phyloP scores from a whole-genome alignment of 2,329 filamentous ascomycete genomes.

The Nothophaeocryptopus gaeumannii region DNA sequence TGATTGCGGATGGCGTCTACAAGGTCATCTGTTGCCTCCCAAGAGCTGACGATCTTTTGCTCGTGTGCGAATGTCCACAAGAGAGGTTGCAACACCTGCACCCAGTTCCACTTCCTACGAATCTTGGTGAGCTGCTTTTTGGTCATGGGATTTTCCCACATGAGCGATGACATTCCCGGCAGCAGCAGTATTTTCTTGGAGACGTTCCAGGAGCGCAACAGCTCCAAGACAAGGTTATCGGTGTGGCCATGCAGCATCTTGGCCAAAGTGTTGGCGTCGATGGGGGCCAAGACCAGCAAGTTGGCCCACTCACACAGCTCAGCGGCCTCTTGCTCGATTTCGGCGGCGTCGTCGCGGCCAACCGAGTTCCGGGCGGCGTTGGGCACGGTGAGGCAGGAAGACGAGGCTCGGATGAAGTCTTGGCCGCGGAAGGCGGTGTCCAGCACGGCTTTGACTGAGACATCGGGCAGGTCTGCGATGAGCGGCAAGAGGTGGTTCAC shows the following conservation, averaged over 20 bases:
- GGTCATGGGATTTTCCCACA: conserved; percentile 89
- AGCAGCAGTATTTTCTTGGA: conserved; percentile 81
- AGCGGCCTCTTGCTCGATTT: conserved; percentile 47
- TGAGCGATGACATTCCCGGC: conserved; percentile 81
- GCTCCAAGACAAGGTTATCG: conserved; percentile 75
- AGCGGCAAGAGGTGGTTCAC: conserved; percentile 33
- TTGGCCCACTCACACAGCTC: conserved; percentile 85
- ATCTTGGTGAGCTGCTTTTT: conserved; percentile 84
- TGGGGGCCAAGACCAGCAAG: conserved; percentile 76
- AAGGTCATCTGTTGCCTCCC: conserved; percentile 66
- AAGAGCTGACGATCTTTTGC: conserved; percentile 50
- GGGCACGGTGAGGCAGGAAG: conserved; percentile 31
- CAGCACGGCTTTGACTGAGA: conserved; percentile 35
- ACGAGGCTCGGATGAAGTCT: conserved; percentile 34
- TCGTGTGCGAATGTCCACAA: conserved; percentile 68
- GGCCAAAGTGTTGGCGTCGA: conserved; percentile 78
- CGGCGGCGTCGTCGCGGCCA: conserved; percentile 23
- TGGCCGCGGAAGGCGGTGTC: conserved; percentile 34
- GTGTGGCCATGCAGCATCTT: conserved; percentile 85
- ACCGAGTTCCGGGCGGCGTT: conserved; percentile 29
- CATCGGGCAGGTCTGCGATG: conserved; percentile 33
- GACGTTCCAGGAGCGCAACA: conserved; percentile 81
- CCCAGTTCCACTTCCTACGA: conserved; percentile 80
- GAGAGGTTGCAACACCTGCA: conserved; percentile 75
- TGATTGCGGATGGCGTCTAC: conserved; percentile 73